These are phyloP conservation scores for Saccharomycopsis javanensis DNA, from an alignment of 805 yeast species.

Conservation along the genomic window DNA sequence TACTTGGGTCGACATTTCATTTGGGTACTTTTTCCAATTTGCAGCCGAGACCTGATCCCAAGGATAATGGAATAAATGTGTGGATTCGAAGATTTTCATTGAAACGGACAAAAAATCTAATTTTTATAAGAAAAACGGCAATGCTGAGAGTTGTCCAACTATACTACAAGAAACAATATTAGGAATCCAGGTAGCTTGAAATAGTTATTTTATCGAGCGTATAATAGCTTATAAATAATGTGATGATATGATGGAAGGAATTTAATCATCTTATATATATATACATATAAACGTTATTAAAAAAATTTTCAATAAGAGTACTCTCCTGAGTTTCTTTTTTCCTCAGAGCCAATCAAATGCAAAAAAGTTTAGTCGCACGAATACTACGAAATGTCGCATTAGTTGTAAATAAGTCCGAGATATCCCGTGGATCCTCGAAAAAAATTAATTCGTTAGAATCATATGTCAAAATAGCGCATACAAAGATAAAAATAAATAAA, in stretches of 20 bases:
- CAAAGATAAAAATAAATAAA: too few species aligned
- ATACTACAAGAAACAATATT: too few species aligned
- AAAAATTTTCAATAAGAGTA: not conserved
- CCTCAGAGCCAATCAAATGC: not conserved
- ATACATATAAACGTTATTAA: too few species aligned
- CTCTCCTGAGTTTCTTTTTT: not conserved
- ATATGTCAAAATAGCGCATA: not conserved
- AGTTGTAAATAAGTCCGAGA: too few species aligned
- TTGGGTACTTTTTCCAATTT: slow-evolving; percentile 96
- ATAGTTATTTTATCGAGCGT: too few species aligned
- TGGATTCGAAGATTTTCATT: slow-evolving; percentile 74
- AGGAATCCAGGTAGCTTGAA: too few species aligned
- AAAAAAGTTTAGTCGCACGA: not conserved
- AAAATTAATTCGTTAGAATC: too few species aligned
- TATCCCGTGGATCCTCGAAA: too few species aligned
- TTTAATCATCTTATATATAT: not conserved
- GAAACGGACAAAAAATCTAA: too few species aligned
- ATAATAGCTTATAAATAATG: too few species aligned
- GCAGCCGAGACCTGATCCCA: slow-evolving; percentile 96
- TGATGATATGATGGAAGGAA: not conserved
- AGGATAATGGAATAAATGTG: slow-evolving; percentile 65
- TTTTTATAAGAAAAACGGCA: too few species aligned
- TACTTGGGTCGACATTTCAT: slow-evolving; percentile 84
- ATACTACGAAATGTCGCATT: not conserved
- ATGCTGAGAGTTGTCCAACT: too few species aligned